phyloP scores from a whole-genome alignment of 1,284 basidiomycete genomes.

The Apiotrichum gracile region DNA sequence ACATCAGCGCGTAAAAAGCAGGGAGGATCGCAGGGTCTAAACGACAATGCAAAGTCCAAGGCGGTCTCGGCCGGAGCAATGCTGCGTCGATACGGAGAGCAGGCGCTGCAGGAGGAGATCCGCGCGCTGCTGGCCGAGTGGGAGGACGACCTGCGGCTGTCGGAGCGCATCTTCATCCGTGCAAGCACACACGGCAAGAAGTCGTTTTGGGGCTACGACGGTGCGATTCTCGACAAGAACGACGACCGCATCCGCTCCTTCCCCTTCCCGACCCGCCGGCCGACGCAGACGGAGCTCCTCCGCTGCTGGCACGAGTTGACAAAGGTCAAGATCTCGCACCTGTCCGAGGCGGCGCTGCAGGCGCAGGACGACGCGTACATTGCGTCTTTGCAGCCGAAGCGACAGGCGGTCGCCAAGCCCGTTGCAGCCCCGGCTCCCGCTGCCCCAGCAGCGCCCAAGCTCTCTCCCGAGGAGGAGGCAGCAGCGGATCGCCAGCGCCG shows the following conservation, averaged over 20 bases:
- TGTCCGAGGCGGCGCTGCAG: constrained; percentile 75
- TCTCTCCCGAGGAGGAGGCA: constrained; percentile 71
- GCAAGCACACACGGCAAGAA: constrained; percentile 76
- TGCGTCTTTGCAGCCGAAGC: constrained; percentile 68
- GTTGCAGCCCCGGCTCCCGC: constrained; percentile 41
- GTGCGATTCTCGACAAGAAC: constrained; percentile 56
- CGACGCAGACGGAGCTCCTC: constrained; percentile 85
- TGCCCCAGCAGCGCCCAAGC: constrained; percentile 56
- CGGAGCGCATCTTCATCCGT: constrained; percentile 82
- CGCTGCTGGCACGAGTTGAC: constrained; percentile 86
- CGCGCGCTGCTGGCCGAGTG: constrained; percentile 72
- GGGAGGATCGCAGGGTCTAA: constrained; percentile 86
- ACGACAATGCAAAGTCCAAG: constrained; percentile 86
- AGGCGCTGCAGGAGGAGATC: constrained; percentile 88
- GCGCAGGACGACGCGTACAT: constrained; percentile 82
- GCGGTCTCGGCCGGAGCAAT: constrained; percentile 93
- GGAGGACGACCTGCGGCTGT: constrained; percentile 71
- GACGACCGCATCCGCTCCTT: constrained; percentile 79
- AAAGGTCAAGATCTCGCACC: constrained; percentile 74
- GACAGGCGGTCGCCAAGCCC: constrained; percentile 24
- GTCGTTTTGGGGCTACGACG: constrained; percentile 83
- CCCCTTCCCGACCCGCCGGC: constrained; percentile 87
- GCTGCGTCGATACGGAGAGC: constrained; percentile 91
- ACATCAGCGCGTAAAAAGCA: constrained; percentile 84
- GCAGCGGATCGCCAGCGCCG: constrained; percentile 70